Conservation (phyloP, 164 flowering plant genomes). For the Liquidambar formosana region DNA sequence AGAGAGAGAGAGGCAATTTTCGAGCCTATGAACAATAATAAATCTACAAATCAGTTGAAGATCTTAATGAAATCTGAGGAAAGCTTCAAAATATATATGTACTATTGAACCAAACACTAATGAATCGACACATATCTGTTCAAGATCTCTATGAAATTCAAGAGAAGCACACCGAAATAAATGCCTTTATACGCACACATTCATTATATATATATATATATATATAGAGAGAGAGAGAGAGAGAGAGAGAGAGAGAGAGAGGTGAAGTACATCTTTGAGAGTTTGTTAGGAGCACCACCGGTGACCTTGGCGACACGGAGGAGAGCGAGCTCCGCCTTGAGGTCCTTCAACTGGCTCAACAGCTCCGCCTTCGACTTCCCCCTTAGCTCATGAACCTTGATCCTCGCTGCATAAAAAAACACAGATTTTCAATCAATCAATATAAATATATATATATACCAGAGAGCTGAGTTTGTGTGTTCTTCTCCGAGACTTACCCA, state of each 20-base stretch:
- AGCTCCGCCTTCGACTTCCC: constrained; percentile 56
- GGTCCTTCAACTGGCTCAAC: constrained; percentile 60
- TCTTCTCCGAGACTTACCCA: constrained; percentile 1
- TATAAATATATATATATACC: background rate
- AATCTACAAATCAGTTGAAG: too few species aligned
- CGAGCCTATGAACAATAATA: too few species aligned
- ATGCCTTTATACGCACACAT: background rate
- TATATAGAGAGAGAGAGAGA: background rate
- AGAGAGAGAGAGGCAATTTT: too few species aligned
- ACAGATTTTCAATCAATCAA: background rate
- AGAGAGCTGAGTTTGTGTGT: background rate
- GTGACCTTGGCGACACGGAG: constrained; percentile 83
- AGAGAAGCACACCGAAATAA: too few species aligned
- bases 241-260: background rate
- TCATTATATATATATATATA: background rate
- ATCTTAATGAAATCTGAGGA: too few species aligned
- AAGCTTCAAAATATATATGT: too few species aligned
- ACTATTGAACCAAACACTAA: too few species aligned
- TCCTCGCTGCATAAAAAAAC: constrained; percentile 44
- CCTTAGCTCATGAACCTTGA: constrained; percentile 76
- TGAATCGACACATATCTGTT: too few species aligned
- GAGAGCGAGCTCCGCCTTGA: constrained; percentile 71
- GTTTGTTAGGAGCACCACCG: constrained; percentile 81
- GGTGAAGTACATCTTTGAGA: constrained; percentile 60
- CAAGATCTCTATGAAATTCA: too few species aligned